These are phyloP conservation scores for Ceratocystis cubensis DNA, from an alignment of 2,329 filamentous ascomycete genomes.

Conservation along the genomic window DNA sequence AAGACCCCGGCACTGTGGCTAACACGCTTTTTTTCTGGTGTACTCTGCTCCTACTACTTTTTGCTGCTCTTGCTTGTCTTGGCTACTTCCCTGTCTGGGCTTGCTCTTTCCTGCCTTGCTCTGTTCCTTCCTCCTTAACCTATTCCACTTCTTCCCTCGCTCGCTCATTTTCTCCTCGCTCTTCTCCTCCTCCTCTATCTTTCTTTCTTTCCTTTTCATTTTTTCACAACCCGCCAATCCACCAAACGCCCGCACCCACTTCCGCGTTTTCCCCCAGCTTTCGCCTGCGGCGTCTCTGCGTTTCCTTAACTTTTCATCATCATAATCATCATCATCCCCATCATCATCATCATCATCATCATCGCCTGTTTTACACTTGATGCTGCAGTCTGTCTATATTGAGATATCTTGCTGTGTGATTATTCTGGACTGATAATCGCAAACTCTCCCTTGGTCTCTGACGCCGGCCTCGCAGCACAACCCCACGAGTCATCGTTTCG, in stretches of 20 bases:
- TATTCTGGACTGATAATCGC: not conserved
- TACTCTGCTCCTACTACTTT: not conserved
- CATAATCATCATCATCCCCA: too few species aligned
- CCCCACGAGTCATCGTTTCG: not conserved
- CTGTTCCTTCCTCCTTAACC: conserved; percentile 24
- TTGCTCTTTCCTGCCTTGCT: conserved; percentile 25
- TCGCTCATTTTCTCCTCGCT: conserved; percentile 21
- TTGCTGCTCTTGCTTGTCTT: conserved; percentile 6
- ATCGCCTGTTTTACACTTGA: not conserved
- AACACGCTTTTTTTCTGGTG: conserved; percentile 8
- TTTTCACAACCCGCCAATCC: conserved; percentile 4
- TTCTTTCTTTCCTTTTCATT: conserved; percentile 11
- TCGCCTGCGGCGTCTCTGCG: not conserved
- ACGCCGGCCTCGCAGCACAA: not conserved
- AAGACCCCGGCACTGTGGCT: conserved; percentile 10
- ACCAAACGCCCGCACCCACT: not conserved
- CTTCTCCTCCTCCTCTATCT: conserved; percentile 23
- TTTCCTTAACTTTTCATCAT: conserved; percentile 1
- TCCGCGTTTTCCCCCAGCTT: not conserved
- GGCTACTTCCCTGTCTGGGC: conserved; percentile 10
- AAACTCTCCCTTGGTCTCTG: not conserved
- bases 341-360: not conserved
- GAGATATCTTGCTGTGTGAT: not conserved
- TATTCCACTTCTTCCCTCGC: conserved; percentile 12
- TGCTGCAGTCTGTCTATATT: not conserved